Conservation (phyloP, 495 filamentous ascomycete genomes). For the Xylaria scruposa region DNA sequence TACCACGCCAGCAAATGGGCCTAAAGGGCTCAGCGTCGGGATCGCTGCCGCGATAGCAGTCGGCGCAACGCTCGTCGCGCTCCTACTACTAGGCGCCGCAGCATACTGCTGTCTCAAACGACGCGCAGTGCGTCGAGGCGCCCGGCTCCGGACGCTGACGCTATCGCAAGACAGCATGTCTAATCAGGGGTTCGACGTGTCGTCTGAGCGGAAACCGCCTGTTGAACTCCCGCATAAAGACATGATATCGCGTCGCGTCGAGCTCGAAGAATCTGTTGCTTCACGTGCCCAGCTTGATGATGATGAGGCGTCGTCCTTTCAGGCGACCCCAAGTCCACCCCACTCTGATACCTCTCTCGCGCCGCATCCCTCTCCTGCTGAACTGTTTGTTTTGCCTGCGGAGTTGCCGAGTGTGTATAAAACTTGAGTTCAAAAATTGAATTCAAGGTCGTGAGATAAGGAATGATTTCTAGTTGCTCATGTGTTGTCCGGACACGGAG, state of each 20-base stretch:
- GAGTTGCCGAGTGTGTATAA: background rate
- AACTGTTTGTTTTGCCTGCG: background rate
- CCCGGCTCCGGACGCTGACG: background rate
- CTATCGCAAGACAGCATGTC: background rate
- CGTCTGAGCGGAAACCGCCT: slow-evolving; percentile 1
- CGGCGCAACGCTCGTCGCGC: background rate
- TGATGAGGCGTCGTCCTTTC: background rate
- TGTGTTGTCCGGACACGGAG: background rate
- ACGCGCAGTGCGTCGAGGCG: background rate
- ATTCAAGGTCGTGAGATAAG: background rate
- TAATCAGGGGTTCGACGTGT: background rate
- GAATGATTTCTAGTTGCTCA: background rate
- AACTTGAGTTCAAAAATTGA: background rate
- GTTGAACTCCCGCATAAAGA: background rate
- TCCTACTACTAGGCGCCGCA: background rate
- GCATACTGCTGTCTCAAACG: slow-evolving; percentile 10
- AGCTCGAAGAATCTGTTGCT: background rate
- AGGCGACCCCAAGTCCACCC: background rate
- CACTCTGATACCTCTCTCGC: background rate
- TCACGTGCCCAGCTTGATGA: background rate
- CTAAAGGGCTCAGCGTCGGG: background rate
- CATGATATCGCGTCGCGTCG: background rate
- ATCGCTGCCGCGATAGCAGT: background rate
- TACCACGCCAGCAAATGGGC: background rate
- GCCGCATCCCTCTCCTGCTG: background rate